Percentiles rank a stretch among this genome's conserved stretches.
These are phyloP conservation scores for Microdochium paspali DNA, from an alignment of 2,329 filamentous ascomycete genomes.

Conservation along the genomic window DNA sequence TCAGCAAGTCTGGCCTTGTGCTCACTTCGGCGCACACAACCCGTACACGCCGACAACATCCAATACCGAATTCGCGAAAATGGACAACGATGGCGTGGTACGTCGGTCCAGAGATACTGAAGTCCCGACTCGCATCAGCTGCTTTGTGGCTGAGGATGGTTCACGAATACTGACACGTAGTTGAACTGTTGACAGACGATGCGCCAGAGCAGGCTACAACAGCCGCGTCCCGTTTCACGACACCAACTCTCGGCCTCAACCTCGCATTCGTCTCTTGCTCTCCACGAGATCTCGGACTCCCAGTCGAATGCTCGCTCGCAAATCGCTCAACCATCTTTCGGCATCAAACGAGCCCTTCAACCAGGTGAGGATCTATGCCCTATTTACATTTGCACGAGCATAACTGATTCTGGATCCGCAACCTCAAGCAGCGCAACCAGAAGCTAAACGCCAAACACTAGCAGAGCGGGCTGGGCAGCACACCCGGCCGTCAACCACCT, in stretches of 20 bases:
- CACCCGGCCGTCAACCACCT: background rate
- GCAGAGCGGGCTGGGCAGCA: constrained; percentile 35
- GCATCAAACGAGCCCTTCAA: background rate
- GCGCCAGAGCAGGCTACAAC: background rate
- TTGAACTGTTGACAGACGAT: background rate
- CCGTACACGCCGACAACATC: too few relatives aligned
- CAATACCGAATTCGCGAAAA: background rate
- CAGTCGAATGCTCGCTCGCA: constrained; percentile 42
- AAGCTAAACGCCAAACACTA: constrained; percentile 52
- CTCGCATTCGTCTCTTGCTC: constrained; percentile 18
- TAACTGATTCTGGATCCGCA: background rate
- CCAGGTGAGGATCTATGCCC: constrained; percentile 19
- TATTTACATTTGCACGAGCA: background rate
- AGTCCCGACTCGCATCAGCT: background rate
- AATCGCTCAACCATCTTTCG: background rate
- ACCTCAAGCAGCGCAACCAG: constrained; percentile 38
- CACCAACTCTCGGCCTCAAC: constrained; percentile 11
- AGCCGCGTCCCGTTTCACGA: constrained; percentile 6
- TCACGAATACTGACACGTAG: background rate
- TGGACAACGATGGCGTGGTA: background rate
- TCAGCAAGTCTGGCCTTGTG: too few relatives aligned
- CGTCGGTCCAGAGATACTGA: background rate
- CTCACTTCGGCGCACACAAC: too few relatives aligned
- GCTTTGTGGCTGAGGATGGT: background rate
- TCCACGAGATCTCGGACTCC: constrained; percentile 50